Conservation (phyloP, 208 protist species). For the Sergeia podlipaevii region DNA sequence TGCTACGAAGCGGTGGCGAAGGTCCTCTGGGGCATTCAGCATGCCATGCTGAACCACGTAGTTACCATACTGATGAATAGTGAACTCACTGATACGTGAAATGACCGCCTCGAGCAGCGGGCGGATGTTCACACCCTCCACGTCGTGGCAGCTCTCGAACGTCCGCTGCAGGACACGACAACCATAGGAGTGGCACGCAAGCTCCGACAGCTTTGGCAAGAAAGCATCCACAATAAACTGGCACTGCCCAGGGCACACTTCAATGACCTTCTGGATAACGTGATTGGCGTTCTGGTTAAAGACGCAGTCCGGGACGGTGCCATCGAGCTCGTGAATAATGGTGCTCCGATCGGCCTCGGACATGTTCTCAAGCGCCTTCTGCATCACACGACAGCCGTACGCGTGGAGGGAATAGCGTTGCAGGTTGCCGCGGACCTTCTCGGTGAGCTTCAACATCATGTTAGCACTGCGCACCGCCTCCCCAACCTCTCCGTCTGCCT, state of each 20-base stretch:
- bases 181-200: conserved; percentile 97
- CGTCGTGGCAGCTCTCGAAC: conserved; percentile 73
- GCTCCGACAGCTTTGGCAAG: conserved; percentile 64
- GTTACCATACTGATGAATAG: conserved; percentile 98
- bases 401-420: conserved; percentile 83
- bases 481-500: conserved; percentile 4
- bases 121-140: conserved; percentile 39
- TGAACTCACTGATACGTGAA: conserved; percentile 65
- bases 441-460: conserved; percentile 40
- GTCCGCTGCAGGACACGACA: conserved; percentile 98
- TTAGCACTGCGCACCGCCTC: conserved; percentile 11
- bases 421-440: conserved; percentile 82
- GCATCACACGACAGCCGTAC: conserved; percentile 98
- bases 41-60: conserved; percentile 98
- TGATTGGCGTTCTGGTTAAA: conserved; percentile 99
- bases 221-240: conserved; percentile 96
- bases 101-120: conserved; percentile 92
- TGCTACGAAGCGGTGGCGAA: conserved; percentile 77
- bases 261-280: conserved; percentile 98
- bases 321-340: conserved; percentile 89
- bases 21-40: conserved; percentile 82
- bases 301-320: conserved; percentile 90
- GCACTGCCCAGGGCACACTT: conserved; percentile 73
- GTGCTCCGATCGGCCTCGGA: conserved; percentile 21
- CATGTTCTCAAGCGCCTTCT: conserved; percentile 93